Evolutionary conservation across 306 rosid species (phyloP), one percentile per base, ranked within the genome.

Genomic region (Abrus precatorius): DNA sequence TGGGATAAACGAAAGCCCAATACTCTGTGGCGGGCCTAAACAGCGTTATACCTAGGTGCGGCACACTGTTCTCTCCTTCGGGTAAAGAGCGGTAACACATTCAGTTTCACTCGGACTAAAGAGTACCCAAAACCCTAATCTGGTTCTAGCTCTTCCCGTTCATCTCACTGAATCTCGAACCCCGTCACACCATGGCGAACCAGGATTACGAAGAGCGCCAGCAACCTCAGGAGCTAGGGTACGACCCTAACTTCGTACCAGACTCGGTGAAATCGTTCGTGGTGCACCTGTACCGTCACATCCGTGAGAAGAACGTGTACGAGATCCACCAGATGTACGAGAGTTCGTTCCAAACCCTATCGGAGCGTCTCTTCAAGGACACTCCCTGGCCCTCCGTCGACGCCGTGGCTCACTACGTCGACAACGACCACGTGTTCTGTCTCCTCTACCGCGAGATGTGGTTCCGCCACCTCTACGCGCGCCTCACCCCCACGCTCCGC

Each of bases 311-410:
- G 85, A 95, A 95, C 43, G 99, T 95, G 0, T 95, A 95, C 85
- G 98, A 95, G 91, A 95, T 92, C 80, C 94, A 93, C 86, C 97
- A 93, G 90, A 92, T 89, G 97, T 93, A 95, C 80, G 98, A 92
- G 87, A 84, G 80, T 2, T 91, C 96, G 2, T 95, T 93, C 88
- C 98, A 91, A 77, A 87, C 90, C n/a, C 78, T 95, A 5, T 95
- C 99, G 1, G 98, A 95, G 67, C 91, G 96, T 33, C 88, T 88
- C 79, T 95, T 95, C 89, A 95, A 95, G 89, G 98, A 95, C 77
- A 85, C 97, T 0, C 97, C 99, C 1, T 93, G 99, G 98, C 99
- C 99, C 0, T 91, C 98, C 20, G 98, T 95, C 1, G 99, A 95
- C 57, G 99, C 97, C 7, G 94, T 95, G 1, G 89, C 99, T 0